Evolutionary conservation across 805 yeast genomes (phyloP).

Genomic region (Metschnikowia lochheadii): DNA sequence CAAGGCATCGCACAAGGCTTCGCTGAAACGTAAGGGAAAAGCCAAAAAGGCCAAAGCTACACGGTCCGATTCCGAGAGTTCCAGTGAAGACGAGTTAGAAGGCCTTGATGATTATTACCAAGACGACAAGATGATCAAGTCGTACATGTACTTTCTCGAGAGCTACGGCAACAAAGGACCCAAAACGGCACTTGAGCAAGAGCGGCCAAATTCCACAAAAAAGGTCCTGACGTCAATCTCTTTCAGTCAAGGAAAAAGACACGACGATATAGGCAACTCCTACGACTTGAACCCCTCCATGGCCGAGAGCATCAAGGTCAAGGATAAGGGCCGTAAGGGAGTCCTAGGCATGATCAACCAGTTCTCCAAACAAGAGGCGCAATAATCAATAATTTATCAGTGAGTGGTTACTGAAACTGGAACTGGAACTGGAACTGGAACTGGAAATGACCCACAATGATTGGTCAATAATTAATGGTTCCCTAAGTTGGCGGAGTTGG

Average conservation of each 20-base stretch:
- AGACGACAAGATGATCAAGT: slow-evolving; percentile 88
- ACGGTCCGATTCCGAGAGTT: slow-evolving; percentile 14
- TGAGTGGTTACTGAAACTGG: no score
- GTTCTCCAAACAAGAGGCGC: slow-evolving; percentile 54
- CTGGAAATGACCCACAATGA: no score
- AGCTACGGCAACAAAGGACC: slow-evolving; percentile 53
- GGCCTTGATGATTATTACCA: slow-evolving; percentile 41
- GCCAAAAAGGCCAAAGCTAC: slow-evolving; percentile 8
- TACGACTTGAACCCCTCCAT: slow-evolving; percentile 24
- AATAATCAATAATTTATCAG: no score
- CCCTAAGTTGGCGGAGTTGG: no score
- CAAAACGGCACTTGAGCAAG: not conserved
- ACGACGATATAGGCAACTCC: slow-evolving; percentile 21
- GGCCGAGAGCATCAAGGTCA: slow-evolving; percentile 31
- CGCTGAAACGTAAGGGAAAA: slow-evolving; percentile 9
- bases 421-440: no score
- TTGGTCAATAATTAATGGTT: no score
- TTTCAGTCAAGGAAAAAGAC: not conserved
- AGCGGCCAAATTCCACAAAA: not conserved
- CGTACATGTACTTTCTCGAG: slow-evolving; percentile 82
- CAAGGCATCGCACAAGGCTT: slow-evolving; percentile 14
- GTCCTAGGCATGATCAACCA: slow-evolving; percentile 80
- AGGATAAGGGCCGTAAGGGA: slow-evolving; percentile 41
- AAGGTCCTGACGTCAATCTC: not conserved
- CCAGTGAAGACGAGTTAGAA: slow-evolving; percentile 19